These are phyloP conservation scores for Amborella trichopoda DNA, from an alignment of 164 flowering plant species.

Conservation along the genomic window DNA sequence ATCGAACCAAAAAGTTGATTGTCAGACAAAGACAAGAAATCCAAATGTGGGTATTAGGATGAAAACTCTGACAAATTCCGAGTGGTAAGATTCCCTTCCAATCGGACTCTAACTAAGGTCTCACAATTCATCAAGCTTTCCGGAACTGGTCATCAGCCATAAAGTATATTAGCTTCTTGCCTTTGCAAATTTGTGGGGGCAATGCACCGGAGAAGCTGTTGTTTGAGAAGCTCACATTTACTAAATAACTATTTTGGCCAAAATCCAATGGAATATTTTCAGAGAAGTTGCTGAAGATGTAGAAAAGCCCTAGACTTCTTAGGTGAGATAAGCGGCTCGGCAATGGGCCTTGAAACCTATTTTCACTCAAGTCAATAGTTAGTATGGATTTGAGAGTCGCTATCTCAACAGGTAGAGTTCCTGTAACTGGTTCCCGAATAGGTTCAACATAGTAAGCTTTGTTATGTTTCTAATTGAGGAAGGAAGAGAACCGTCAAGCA, in stretches of 20 bases:
- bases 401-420: conserved; percentile 15
- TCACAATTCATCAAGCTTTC: conserved; percentile 14
- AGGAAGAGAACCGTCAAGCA: conserved; percentile 11
- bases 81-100: conserved; percentile 7
- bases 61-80: conserved; percentile 13
- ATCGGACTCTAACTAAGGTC: conserved; percentile 11
- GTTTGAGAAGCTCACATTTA: conserved; percentile 6
- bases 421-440: conserved; percentile 12
- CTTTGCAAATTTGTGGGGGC: conserved; percentile 15
- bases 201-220: conserved; percentile 19
- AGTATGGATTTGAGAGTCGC: conserved; percentile 9
- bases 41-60: conserved; percentile 11
- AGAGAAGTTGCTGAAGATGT: conserved; percentile 9
- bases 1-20: conserved; percentile 10
- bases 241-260: conserved; percentile 8
- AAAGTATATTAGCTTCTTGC: conserved; percentile 10
- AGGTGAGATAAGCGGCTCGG: conserved; percentile 11
- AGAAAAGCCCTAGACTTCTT: conserved; percentile 5
- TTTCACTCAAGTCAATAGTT: conserved; percentile 7
- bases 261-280: conserved; percentile 18
- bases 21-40: conserved; percentile 12
- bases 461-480: conserved; percentile 13
- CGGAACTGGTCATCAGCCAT: conserved; percentile 12
- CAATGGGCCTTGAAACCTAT: conserved; percentile 14
- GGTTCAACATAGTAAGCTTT: conserved; percentile 1